These are phyloP conservation scores for Boletus insuetus DNA, from an alignment of 768 basidiomycete species.

Conservation along the genomic window DNA sequence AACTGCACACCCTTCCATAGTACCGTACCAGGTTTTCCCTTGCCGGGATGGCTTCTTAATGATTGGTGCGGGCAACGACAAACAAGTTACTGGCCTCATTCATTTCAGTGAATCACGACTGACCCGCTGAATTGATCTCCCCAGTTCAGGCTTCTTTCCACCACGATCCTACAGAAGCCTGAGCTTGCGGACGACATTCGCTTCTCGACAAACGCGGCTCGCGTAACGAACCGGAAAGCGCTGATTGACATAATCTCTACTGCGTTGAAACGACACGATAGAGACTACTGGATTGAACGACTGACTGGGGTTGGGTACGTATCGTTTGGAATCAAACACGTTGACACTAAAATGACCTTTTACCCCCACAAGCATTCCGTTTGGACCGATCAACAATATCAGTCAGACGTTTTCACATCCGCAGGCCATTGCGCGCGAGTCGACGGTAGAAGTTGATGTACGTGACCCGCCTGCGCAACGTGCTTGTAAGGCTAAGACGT, in stretches of 20 bases:
- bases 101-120: not conserved
- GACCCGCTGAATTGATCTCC: constrained; percentile 11
- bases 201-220: constrained; percentile 70
- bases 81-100: constrained; percentile 56
- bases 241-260: constrained; percentile 68
- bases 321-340: constrained; percentile 1
- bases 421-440: constrained; percentile 71
- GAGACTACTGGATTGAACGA: constrained; percentile 71
- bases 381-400: constrained; percentile 92
- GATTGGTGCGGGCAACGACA: constrained; percentile 92
- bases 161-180: constrained; percentile 59
- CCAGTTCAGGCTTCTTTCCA: constrained; percentile 70
- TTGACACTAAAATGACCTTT: constrained; percentile 9
- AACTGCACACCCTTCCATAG: constrained; percentile 93
- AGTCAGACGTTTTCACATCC: constrained; percentile 87
- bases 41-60: constrained; percentile 88
- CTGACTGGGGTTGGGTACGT: constrained; percentile 78
- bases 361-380: constrained; percentile 56
- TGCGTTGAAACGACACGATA: constrained; percentile 51
- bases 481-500: constrained; percentile 9
- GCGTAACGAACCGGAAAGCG: constrained; percentile 73
- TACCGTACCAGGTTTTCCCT: constrained; percentile 88
- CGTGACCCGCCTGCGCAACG: constrained; percentile 36
- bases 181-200: constrained; percentile 56
- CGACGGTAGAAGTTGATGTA: constrained; percentile 78